phyloP scores from a whole-genome alignment of 1,139 yeast species.

The Debaryomyces sp. region DNA sequence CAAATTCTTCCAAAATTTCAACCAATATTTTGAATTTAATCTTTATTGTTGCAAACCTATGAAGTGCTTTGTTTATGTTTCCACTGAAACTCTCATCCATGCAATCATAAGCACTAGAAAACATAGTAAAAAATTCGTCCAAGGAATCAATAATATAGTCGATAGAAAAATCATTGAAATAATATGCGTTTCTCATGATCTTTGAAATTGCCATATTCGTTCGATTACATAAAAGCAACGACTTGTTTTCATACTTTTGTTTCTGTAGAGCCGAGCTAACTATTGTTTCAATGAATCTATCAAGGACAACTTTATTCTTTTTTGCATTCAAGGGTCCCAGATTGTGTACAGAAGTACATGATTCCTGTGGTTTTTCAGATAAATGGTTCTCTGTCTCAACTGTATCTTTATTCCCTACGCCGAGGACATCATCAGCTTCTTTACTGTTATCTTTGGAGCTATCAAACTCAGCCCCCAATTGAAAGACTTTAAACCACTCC shows the following conservation, averaged over 20 bases:
- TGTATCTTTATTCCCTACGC: not conserved
- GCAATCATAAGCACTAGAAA: constrained; percentile 7
- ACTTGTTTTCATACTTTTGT: constrained; percentile 34
- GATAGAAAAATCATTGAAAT: constrained; percentile 12
- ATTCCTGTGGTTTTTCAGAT: not conserved
- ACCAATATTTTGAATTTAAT: constrained; percentile 8
- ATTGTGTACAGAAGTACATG: not conserved
- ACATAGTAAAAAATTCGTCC: constrained; percentile 8
- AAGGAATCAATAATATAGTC: constrained; percentile 7
- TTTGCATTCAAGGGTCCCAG: not conserved
- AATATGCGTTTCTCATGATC: constrained; percentile 11
- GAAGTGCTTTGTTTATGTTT: constrained; percentile 12
- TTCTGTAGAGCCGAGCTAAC: constrained; percentile 27
- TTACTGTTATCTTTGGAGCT: not conserved
- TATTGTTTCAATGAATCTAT: constrained; percentile 25
- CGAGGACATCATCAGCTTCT: not conserved
- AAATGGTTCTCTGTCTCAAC: not conserved
- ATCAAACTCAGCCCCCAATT: constrained; percentile 19
- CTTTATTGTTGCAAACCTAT: constrained; percentile 7
- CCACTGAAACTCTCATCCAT: constrained; percentile 9
- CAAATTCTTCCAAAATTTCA: constrained; percentile 13
- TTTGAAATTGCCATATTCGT: constrained; percentile 18
- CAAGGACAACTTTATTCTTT: constrained; percentile 8
- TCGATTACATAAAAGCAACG: constrained; percentile 32
- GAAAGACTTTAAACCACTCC: constrained; percentile 63